Conservation (phyloP, 805 yeast genomes). For the Spathaspora arborariae region DNA sequence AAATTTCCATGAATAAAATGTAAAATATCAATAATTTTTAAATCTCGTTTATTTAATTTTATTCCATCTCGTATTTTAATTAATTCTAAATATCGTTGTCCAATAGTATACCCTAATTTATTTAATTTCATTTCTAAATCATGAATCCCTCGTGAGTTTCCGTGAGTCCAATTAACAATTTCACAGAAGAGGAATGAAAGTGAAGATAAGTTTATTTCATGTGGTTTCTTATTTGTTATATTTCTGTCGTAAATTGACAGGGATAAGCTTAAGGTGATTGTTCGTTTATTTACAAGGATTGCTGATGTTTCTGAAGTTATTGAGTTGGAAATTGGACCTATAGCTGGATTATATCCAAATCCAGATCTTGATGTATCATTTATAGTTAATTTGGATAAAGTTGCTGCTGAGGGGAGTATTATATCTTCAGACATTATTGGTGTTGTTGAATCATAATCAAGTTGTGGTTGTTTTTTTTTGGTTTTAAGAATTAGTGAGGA, state of each 20-base stretch:
- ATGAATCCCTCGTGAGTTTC: slow-evolving; percentile 60
- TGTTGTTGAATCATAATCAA: not conserved
- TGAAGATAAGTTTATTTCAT: slow-evolving; percentile 65
- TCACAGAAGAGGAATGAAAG: slow-evolving; percentile 69
- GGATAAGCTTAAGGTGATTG: slow-evolving; percentile 31
- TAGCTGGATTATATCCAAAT: slow-evolving; percentile 43
- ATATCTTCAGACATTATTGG: slow-evolving; percentile 17
- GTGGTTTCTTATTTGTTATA: slow-evolving; percentile 53
- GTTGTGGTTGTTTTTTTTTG: not conserved
- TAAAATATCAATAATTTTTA: slow-evolving; percentile 59
- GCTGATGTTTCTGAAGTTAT: slow-evolving; percentile 36
- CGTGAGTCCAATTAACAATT: slow-evolving; percentile 61
- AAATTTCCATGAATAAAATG: slow-evolving; percentile 70
- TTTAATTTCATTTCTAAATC: slow-evolving; percentile 58
- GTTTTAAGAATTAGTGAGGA: not conserved
- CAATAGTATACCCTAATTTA: slow-evolving; percentile 74
- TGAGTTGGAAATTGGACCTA: slow-evolving; percentile 39
- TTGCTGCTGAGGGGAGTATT: slow-evolving; percentile 28
- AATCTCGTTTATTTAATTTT: slow-evolving; percentile 60
- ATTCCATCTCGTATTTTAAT: slow-evolving; percentile 63
- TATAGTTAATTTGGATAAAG: slow-evolving; percentile 26
- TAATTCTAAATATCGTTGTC: slow-evolving; percentile 67
- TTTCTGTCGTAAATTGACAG: slow-evolving; percentile 65
- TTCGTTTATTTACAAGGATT: slow-evolving; percentile 28
- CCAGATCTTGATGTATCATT: slow-evolving; percentile 26